Base-by-base conservation (phyloP, 1,284 basidiomycete genomes). In the Hortiboletus rubellus region DNA sequence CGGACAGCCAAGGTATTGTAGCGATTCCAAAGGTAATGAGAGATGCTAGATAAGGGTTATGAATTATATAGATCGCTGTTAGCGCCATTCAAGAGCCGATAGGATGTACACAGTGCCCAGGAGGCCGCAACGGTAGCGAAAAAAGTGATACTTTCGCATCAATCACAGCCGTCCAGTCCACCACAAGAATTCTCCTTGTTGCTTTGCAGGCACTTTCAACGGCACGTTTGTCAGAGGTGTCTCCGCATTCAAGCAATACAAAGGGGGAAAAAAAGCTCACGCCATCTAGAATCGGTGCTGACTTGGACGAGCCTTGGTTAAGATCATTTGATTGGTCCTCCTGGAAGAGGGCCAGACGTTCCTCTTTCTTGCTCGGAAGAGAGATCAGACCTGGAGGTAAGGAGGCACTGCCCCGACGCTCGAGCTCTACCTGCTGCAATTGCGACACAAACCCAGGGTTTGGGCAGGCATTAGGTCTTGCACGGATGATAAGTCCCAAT, bases 361-460 rank as follows among this genome's bases (percentile, higher is more conserved):
- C 59, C 37, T 60, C 59, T 33, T 59, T 59, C 34, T 46, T 57
- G 15, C 24, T 47, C 1, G 59, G 60, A 11, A 59, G 42, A 36
- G 48, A 30, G 3, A 1, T 15, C 33, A 60, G 5, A 24, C 17
- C 8, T 0, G 40, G 30, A 3, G 46, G 50, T 14, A 59, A 34
- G 5, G 57, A 63, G 33, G 34, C 55, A 5, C 17, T 33, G 0
- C 57, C 57, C 15, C 57, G 46, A 1, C 24, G 18, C 33, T 49
- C 36, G 7, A 49, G 3, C 46, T 63, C 61, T 1, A 3, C 14
- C 5, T 46, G 4, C 38, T 24, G 46, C 12, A 60, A 31, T 15
- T 37, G 52, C 27, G 18, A n/a, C 1, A 61, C 1, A 11, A 61
- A 64, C 31, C 60, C 62, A 38, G 48, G 18, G 14, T 61, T 61